A percentile compares a stretch with the other conserved stretches of the same genome.
Conservation (phyloP, 768 basidiomycete species). For the Lentinula sp. region DNA sequence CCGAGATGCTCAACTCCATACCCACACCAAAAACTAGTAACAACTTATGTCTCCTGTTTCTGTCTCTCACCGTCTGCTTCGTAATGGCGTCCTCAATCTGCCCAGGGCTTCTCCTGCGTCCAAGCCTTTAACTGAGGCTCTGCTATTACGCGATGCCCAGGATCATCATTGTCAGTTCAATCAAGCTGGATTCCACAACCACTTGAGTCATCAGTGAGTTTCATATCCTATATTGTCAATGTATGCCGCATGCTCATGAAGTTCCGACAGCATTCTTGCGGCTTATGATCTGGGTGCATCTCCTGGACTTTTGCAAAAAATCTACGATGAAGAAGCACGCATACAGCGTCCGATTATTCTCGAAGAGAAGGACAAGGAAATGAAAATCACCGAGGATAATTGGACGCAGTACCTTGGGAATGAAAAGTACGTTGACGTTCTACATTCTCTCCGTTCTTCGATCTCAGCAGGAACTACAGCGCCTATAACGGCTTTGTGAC, state of each 20-base stretch:
- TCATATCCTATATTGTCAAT: neutral
- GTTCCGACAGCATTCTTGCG: conserved; percentile 37
- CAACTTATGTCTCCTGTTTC: neutral
- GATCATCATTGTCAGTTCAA: conserved; percentile 47
- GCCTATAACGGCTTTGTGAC: conserved; percentile 30
- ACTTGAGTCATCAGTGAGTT: conserved; percentile 53
- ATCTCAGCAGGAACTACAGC: conserved; percentile 14
- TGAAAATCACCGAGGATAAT: conserved; percentile 35
- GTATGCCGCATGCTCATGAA: neutral
- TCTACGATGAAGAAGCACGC: conserved; percentile 36
- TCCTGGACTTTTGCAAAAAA: conserved; percentile 36
- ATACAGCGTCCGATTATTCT: conserved; percentile 33
- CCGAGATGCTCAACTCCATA: neutral
- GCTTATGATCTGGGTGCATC: conserved; percentile 53
- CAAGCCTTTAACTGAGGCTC: conserved; percentile 33
- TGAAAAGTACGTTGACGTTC: conserved; percentile 26
- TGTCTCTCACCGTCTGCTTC: conserved; percentile 5
- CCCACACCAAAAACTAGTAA: no score
- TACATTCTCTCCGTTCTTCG: no score
- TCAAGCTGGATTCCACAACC: conserved; percentile 44
- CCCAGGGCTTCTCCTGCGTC: conserved; percentile 40
- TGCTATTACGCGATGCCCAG: conserved; percentile 43
- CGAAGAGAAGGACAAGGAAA: conserved; percentile 26
- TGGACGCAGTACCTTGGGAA: conserved; percentile 47
- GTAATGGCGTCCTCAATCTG: conserved; percentile 35